Base-by-base conservation (phyloP, 768 basidiomycete species). In the Suillus hirtellus region DNA sequence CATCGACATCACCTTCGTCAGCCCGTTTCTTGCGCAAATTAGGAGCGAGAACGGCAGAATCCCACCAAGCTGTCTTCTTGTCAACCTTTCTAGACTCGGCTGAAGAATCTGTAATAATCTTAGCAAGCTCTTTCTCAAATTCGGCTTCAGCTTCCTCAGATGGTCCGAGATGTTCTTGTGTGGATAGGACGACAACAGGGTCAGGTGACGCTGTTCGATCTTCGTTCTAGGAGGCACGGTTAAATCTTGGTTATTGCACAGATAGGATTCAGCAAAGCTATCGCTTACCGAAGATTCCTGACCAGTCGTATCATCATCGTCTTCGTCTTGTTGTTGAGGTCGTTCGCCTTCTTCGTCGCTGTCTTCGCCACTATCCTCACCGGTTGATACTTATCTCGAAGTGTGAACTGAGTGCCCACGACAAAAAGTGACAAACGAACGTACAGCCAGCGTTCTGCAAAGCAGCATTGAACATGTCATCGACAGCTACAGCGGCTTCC, bases 121-220 rank as follows among this genome's bases (percentile, higher is more conserved):
- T 98, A 3, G 96, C 95, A 21, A 99, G 84, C 73, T 99, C 97
- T 73, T 94, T 94, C 10, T 90, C 92, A 70, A 99, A 99, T 40
- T 96, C 96, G 2, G 88, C 91, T 54, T 96, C 92, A 21, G 91
- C 94, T 71, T 96, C 95, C 67, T 93, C 89, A 10, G 90, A 87
- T 1, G 93, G 91, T 8, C 93, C 94, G 46, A 93, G 79, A 62
- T 82, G 80, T 70, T 95, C 93, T 67, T 89, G 86, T 35, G 82
- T 76, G 35, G 88, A 86, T 40, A 89, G 83, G 49, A 95, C 81
- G 12, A 95, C 83, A 12, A 90, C 84, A 56, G 87, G 78, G n/a
- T 96, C 94, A 4, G 94, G 94, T 15, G 93, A 94, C 4, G 89
- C 86, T 0, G 90, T 84, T 24, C 92, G 86, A 61, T 90, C 89